Conservation (phyloP, 2,329 filamentous ascomycete genomes). For the Ophiocordyceps camponoti-floridani region DNA sequence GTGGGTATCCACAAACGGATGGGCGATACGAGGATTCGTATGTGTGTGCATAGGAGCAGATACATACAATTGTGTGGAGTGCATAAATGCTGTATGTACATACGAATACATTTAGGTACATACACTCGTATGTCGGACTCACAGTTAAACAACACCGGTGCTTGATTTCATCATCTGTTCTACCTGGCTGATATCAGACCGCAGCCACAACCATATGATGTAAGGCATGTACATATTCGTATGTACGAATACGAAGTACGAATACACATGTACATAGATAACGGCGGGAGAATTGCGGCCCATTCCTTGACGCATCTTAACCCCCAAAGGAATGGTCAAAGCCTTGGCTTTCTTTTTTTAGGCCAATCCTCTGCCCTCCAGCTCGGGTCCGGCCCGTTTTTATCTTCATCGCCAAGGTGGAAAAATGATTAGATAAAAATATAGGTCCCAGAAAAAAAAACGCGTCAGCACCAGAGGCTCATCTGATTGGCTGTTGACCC, state of each 20-base stretch:
- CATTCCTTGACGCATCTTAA: background rate
- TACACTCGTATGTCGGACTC: no score
- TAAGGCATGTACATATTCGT: background rate
- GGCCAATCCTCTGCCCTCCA: background rate
- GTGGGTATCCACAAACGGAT: no score
- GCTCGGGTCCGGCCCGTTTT: background rate
- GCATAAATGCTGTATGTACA: background rate
- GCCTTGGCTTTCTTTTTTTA: background rate
- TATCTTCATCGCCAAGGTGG: background rate
- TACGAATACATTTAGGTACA: background rate
- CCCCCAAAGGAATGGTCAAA: background rate
- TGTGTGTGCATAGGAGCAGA: background rate
- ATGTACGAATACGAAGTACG: background rate
- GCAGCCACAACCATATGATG: no score
- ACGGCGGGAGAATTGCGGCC: background rate
- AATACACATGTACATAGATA: background rate
- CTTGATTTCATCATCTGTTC: no score
- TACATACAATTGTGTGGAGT: background rate
- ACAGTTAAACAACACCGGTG: no score
- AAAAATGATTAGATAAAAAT: no score
- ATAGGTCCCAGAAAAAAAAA: background rate
- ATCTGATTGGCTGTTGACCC: background rate
- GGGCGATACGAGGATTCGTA: background rate
- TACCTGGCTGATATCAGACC: no score
- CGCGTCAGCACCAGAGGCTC: background rate